Evolutionary conservation across 2,329 filamentous ascomycete genomes (phyloP), one percentile per base, ranked within the genome.

Genomic region (Orbilia quercus): DNA sequence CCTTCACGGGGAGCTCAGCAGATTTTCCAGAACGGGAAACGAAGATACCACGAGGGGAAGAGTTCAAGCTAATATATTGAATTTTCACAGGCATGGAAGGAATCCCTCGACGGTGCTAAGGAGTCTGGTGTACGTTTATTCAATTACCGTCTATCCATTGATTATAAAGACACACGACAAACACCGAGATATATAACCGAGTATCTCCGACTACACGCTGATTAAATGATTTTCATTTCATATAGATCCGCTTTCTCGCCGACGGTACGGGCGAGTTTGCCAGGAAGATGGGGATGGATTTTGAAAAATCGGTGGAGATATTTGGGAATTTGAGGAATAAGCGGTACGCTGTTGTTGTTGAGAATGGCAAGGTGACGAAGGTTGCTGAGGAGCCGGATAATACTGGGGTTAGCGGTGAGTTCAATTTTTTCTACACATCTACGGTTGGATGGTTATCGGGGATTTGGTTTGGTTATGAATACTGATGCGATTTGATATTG

Each of bases 341-440:
- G 72, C 48, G 77, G 18, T 78, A 77, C 23, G 77, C 76, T 1
- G 63, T 78, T 25, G 75, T 77, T 22, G 75, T 78, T 16, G 72
- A 78, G 55, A 70, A 76, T 31, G 77, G 77, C 14, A 78, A 74
- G 44, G 76, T 77, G 23, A 75, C 54, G 16, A 74, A 76, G 60
- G 58, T 77, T 14, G 75, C 76, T 28, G 50, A 75, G 40, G 77
- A 78, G 59, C 76, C 75, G 1, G 77, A 79, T 75, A 78, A 77
- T 45, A 77, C 76, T 44, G 76, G 77, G 7, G 72, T 77, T 16
- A 75, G 75, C 36, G 76, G 77, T 77, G 28, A 73, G 75, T 55
- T 36, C 34, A n/a, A n/a, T n/a, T n/a, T n/a, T n/a, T n/a, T n/a
- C n/a, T n/a, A n/a, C n/a, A n/a, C n/a, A n/a, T n/a, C n/a, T n/a